Evolutionary conservation across 163 green algal genomes (phyloP).

Genomic region (Scenedesmus sp.): DNA sequence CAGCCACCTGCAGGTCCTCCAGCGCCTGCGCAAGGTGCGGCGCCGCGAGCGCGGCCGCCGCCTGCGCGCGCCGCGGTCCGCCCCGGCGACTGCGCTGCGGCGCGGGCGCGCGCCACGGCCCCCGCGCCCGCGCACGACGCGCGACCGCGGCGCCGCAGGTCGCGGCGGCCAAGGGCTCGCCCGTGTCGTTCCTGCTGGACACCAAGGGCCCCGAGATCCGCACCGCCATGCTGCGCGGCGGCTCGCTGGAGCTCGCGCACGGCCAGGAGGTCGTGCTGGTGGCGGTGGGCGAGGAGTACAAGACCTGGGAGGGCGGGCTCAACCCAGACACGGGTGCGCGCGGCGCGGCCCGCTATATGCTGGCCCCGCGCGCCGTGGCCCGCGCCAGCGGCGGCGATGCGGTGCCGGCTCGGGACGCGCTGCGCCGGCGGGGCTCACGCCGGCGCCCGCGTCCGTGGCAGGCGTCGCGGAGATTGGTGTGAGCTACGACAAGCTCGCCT

Average conservation of each 20-base stretch:
- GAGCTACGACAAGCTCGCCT: constrained; percentile 65
- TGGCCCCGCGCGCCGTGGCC: no score
- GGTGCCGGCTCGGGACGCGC: no score
- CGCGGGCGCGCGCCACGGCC: no score
- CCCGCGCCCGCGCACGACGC: no score
- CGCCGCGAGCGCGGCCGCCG: no score
- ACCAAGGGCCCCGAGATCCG: constrained; percentile 97
- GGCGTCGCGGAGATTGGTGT: constrained; percentile 60
- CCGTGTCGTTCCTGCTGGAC: constrained; percentile 82
- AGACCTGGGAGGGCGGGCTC: constrained; percentile 63
- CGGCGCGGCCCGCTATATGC: neutral
- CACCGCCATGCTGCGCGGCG: constrained; percentile 90
- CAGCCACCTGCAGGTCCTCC: constrained; percentile 69
- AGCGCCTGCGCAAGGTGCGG: neutral
- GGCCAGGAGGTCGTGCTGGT: constrained; percentile 70
- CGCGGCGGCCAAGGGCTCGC: constrained; percentile 19
- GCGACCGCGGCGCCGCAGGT: constrained; percentile 26
- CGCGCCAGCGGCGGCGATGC: no score
- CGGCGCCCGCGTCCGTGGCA: no score
- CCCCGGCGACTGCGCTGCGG: neutral
- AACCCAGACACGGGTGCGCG: constrained; percentile 43
- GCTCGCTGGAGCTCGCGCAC: constrained; percentile 59
- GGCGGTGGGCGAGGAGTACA: constrained; percentile 68
- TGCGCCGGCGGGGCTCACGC: no score
- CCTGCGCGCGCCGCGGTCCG: no score